Evolutionary conservation across 1,139 yeast genomes (phyloP), one percentile per base, ranked within the genome.

Genomic region (Hyphopichia fennica): DNA sequence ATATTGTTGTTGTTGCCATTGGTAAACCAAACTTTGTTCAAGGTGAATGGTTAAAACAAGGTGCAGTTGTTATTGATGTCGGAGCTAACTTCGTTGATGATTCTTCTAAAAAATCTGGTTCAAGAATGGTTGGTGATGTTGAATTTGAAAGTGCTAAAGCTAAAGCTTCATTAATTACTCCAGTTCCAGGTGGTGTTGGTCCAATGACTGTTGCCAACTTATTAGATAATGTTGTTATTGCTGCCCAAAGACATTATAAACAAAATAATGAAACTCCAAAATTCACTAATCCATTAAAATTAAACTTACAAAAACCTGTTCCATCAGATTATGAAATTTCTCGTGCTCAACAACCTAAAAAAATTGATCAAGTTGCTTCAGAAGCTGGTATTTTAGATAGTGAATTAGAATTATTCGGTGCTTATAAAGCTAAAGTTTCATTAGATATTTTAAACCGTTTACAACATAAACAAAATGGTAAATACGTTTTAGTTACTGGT

Each of bases 151-250:
- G 81, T 20, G 89, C 89, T 43, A 60, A 76, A 39, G 71, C 78
- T 43, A 80, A 77, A 47, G 96, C 95, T 25, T 75, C 84, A 30
- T 75, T 77, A 58, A 79, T 93, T 59, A 93, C 99, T 19, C 99
- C 99, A 23, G 99, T 93, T 45, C 99, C 99, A 40, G 99, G 99
- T 60, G 99, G 99, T 52, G 99, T 93, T 46, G 99, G 99, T 41
- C 99, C 99, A 56, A 93, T 93, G 98, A 93, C 99, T 11, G 98
- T 93, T 41, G 98, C 98, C 40, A 88, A 90, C 87, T 79, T 93
- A 45, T 81, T 91, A 64, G 87, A 87, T 59, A 93, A 93, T 62
- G 96, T 91, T 27, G 79, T 87, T 34, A 69, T 77, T 46, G 89
- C 97, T 37, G 97, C 98, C 32, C 81, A 86, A 57, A 62, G 62